Evolutionary conservation across 495 filamentous ascomycete species (phyloP), one percentile per base, ranked within the genome.

Genomic region (Talaromyces liani): DNA sequence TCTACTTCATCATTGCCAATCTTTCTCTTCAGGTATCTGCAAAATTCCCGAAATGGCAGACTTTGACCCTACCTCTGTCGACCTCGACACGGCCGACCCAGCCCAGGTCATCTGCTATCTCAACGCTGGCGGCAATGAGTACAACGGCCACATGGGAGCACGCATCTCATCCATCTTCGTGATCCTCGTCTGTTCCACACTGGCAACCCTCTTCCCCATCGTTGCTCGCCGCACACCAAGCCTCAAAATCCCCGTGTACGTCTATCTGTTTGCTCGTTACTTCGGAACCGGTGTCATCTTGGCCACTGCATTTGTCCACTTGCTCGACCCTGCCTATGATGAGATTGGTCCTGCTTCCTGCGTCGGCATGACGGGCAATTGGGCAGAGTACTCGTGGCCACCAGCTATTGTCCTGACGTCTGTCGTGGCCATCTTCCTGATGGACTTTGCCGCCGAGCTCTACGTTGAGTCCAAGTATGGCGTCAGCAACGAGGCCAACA

Each of bases 181-280:
- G 16, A 80, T 80, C 58, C 65, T 79, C 5, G 56, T 77, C 41
- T 62, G 74, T 60, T 80, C 78, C 29, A 69, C 67, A 1, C 34
- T 60, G 66, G 79, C 79, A 6, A 82, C 86, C 14, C 76, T 89
- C 65, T 82, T 91, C 51, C 91, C 91, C 6, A 79, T 92, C 25
- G 68, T 85, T 56, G 84, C 91, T 7, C 79, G 81, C 24, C 77
- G 84, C 20, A 69, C 80, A 14, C 77, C 77, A 18, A 76, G 77
- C 5, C 65, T 91, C 58, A 83, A 74, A n/a, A 77, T 91, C 2
- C 89, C 87, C 1, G 74, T 80, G 20, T 81, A 81, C 61, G 83
- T 84, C 12, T 93, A 90, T 73, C 88, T 93, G 65, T 80, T 92
- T 56, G 86, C 86, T 7, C 87, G 86, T 58, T 90, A 89, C 72